Conservation (phyloP, 805 yeast genomes). For the Lachancea sp. region DNA sequence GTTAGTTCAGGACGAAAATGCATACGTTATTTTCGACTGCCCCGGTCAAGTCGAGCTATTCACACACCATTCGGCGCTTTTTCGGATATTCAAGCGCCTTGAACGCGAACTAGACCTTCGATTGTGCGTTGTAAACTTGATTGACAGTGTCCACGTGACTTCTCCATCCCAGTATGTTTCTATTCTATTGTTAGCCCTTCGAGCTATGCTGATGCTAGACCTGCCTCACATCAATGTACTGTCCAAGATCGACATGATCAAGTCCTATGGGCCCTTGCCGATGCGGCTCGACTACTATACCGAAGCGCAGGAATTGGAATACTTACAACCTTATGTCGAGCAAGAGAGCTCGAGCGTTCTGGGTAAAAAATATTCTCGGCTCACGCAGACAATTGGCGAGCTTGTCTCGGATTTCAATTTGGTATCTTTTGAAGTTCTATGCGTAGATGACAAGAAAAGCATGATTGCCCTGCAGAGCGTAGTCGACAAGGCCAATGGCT, state of each 20-base stretch:
- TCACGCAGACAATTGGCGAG: slow-evolving; percentile 75
- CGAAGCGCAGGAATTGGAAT: slow-evolving; percentile 78
- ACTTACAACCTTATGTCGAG: slow-evolving; percentile 60
- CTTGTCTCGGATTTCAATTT: slow-evolving; percentile 80
- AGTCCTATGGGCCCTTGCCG: slow-evolving; percentile 73
- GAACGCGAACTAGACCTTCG: slow-evolving; percentile 63
- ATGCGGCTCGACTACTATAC: slow-evolving; percentile 82
- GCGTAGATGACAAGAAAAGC: slow-evolving; percentile 85
- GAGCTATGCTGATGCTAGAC: slow-evolving; percentile 90
- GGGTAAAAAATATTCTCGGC: slow-evolving; percentile 53
- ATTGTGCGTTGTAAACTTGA: slow-evolving; percentile 74
- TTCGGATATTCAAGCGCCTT: slow-evolving; percentile 56
- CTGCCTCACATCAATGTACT: slow-evolving; percentile 90
- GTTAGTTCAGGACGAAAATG: slow-evolving; percentile 49
- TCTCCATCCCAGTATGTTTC: slow-evolving; percentile 88
- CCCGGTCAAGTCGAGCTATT: slow-evolving; percentile 96
- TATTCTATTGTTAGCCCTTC: slow-evolving; percentile 65
- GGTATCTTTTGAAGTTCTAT: slow-evolving; percentile 80
- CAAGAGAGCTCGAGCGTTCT: slow-evolving; percentile 64
- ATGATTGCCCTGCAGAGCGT: slow-evolving; percentile 77
- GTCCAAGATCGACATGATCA: slow-evolving; percentile 79
- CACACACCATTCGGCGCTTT: slow-evolving; percentile 78
- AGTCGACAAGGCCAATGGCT: slow-evolving; percentile 90
- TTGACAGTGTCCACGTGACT: slow-evolving; percentile 76
- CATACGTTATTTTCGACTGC: slow-evolving; percentile 76